Conservation (phyloP, 768 basidiomycete genomes). For the Grammothele lineata region DNA sequence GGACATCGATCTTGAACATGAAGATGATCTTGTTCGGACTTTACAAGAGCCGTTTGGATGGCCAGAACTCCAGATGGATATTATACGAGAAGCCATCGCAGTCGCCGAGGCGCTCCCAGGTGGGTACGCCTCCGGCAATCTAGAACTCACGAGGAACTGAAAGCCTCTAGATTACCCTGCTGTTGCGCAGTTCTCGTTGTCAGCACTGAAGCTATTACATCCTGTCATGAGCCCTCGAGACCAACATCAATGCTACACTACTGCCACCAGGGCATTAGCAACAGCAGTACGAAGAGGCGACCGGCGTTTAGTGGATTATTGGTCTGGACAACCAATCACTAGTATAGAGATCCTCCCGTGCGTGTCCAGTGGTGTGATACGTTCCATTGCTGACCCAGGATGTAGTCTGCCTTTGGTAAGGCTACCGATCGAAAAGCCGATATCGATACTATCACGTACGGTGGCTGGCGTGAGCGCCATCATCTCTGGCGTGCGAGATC, state of each 20-base stretch:
- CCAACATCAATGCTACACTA: conserved; percentile 74
- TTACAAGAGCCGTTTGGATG: conserved; percentile 71
- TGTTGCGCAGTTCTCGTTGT: conserved; percentile 87
- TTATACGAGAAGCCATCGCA: conserved; percentile 88
- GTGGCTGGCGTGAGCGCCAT: conserved; percentile 37
- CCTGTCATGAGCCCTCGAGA: conserved; percentile 66
- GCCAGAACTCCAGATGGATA: conserved; percentile 91
- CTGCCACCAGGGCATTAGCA: conserved; percentile 65
- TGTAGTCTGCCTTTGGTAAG: conserved; percentile 67
- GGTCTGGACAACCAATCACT: conserved; percentile 78
- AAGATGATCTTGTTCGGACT: conserved; percentile 31
- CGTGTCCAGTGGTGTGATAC: conserved; percentile 23
- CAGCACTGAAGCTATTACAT: conserved; percentile 73
- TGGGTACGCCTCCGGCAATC: conserved; percentile 29
- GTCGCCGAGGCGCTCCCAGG: conserved; percentile 91
- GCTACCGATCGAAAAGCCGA: conserved; percentile 67
- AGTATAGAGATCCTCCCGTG: conserved; percentile 79
- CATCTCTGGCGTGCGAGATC: conserved; percentile 59
- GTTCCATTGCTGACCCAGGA: conserved; percentile 4
- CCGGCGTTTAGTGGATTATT: conserved; percentile 69
- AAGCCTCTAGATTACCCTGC: conserved; percentile 64
- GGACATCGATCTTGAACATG: background rate
- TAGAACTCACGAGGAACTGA: background rate
- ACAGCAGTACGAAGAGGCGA: conserved; percentile 79
- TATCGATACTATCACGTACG: conserved; percentile 45